Evolutionary conservation across 2,329 filamentous ascomycete species (phyloP).

Genomic region (Paraphaeosphaeria sporulosa): DNA sequence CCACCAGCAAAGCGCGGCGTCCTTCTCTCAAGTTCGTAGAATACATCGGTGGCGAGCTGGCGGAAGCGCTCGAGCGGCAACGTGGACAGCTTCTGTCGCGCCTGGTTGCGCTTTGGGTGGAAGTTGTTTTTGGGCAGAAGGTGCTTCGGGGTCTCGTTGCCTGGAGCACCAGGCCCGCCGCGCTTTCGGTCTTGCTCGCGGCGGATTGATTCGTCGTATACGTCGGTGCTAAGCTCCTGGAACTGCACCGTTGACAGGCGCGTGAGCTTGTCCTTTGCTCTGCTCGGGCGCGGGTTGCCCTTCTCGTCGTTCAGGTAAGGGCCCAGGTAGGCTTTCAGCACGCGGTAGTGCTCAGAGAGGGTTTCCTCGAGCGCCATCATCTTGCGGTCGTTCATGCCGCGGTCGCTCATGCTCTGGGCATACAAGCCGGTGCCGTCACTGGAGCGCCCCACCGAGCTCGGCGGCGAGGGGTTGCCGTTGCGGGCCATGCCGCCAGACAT

Average conservation of each 20-base stretch:
- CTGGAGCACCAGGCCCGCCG: conserved; percentile 57
- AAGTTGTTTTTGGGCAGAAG: conserved; percentile 87
- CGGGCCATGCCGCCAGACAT: conserved; percentile 63
- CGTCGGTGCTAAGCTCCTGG: conserved; percentile 95
- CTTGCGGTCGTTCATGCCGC: conserved; percentile 65
- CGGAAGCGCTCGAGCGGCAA: conserved; percentile 86
- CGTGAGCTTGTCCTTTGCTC: conserved; percentile 92
- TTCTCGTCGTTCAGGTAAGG: conserved; percentile 76
- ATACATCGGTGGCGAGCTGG: conserved; percentile 94
- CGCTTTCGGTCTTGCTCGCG: conserved; percentile 71
- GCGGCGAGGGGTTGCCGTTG: conserved; percentile 75
- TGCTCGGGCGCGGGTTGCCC: conserved; percentile 77
- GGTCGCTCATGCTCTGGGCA: conserved; percentile 62
- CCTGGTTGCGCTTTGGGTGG: conserved; percentile 96
- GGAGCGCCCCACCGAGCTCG: conserved; percentile 84
- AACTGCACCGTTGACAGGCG: conserved; percentile 92
- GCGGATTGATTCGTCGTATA: conserved; percentile 92
- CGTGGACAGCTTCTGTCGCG: conserved; percentile 92
- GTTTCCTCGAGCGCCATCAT: conserved; percentile 70
- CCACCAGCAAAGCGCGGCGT: conserved; percentile 80
- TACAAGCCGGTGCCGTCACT: conserved; percentile 79
- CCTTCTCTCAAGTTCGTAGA: conserved; percentile 89
- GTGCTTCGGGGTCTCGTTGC: conserved; percentile 61
- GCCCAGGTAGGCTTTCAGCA: conserved; percentile 78
- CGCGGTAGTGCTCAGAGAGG: conserved; percentile 80